phyloP scores from a whole-genome alignment of 164 flowering plant species.

The Aristolochia fimbriata region DNA sequence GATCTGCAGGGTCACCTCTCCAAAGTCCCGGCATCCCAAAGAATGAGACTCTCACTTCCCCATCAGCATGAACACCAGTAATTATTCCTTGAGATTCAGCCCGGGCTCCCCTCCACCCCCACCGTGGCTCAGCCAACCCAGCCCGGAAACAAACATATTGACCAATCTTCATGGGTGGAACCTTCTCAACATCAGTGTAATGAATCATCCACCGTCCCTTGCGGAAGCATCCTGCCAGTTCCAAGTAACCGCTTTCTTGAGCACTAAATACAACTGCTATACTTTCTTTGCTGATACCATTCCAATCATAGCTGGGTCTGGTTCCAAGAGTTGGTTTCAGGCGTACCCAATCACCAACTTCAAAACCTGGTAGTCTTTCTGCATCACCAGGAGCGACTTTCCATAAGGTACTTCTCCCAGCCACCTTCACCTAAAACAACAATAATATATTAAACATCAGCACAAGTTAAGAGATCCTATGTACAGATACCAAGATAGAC shows the following conservation, averaged over 20 bases:
- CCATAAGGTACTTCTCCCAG: conserved; percentile 75
- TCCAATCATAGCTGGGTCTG: conserved; percentile 93
- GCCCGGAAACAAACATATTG: conserved; percentile 69
- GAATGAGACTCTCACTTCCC: conserved; percentile 81
- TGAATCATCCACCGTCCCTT: conserved; percentile 65
- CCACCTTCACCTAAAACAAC: conserved; percentile 51
- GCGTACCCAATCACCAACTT: conserved; percentile 99
- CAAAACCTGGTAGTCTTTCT: conserved; percentile 80
- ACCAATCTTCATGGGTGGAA: conserved; percentile 60
- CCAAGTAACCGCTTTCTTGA: conserved; percentile 76
- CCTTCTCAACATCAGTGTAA: conserved; percentile 76
- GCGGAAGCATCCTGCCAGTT: conserved; percentile 85
- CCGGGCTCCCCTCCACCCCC: conserved; percentile 91
- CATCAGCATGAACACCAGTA: conserved; percentile 74
- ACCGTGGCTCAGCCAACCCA: conserved; percentile 77
- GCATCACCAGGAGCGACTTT: conserved; percentile 97
- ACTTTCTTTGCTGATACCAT: conserved; percentile 65
- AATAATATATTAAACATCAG: not conserved
- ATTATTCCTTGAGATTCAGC: conserved; percentile 70
- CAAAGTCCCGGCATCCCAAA: conserved; percentile 62
- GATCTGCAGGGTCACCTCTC: conserved; percentile 90
- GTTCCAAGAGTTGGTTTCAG: conserved; percentile 71
- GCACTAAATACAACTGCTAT: conserved; percentile 82
- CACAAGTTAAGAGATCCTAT: too few relatives aligned
- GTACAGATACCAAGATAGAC: too few relatives aligned